Percentiles rank a stretch among this genome's conserved stretches.
These are phyloP conservation scores for Pythium dissimile DNA, from an alignment of 352 stramenopile genomes.

Conservation along the genomic window DNA sequence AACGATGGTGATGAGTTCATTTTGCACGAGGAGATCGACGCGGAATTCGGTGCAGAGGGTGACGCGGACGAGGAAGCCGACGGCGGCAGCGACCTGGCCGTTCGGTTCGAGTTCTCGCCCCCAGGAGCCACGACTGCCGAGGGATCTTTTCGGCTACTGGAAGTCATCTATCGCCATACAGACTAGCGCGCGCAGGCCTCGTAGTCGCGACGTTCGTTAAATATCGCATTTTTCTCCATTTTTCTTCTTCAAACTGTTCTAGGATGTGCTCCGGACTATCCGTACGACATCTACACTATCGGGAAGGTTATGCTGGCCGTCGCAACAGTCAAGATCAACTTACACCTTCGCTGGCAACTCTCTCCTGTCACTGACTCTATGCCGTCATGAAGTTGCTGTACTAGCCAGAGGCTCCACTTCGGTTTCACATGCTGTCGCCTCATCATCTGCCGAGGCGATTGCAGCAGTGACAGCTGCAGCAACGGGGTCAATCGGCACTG, in stretches of 20 bases:
- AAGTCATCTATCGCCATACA: slow-evolving; percentile 22
- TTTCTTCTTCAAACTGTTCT: slow-evolving; percentile 4
- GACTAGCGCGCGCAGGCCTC: neutral
- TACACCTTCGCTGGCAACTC: no score
- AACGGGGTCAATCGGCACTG: neutral
- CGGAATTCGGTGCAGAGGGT: slow-evolving; percentile 22
- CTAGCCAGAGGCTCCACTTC: no score
- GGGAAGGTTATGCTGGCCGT: no score
- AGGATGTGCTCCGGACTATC: no score
- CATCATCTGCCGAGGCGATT: neutral
- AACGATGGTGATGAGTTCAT: slow-evolving; percentile 20
- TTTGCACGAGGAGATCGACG: slow-evolving; percentile 27
- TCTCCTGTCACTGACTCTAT: no score
- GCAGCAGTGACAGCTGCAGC: neutral
- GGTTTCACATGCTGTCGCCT: no score
- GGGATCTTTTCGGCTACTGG: slow-evolving; percentile 34
- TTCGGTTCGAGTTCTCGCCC: slow-evolving; percentile 31
- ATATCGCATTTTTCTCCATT: slow-evolving; percentile 18
- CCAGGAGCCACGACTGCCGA: slow-evolving; percentile 10
- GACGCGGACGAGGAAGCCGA: slow-evolving; percentile 7
- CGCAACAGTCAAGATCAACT: no score
- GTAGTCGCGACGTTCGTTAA: neutral
- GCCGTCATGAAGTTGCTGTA: no score
- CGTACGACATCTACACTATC: no score
- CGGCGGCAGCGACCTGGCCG: slow-evolving; percentile 1